These are phyloP conservation scores for bread wheat (Triticum aestivum) DNA, from an alignment of 176 grass and related monocot species.

Conservation along the genomic window DNA sequence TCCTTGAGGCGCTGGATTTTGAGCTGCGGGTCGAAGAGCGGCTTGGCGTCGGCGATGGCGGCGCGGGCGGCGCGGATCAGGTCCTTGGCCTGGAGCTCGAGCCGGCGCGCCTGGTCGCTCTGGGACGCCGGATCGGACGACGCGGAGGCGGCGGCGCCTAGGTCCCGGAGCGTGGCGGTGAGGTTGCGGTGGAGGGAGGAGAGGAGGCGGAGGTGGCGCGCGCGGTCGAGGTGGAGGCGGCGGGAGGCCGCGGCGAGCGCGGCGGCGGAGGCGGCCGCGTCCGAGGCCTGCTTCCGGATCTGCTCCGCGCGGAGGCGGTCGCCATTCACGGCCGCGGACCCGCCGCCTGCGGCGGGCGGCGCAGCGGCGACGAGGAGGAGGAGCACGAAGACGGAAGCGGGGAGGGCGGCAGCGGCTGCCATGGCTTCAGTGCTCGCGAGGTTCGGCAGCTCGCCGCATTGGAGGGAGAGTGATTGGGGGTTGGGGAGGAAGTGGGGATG, in stretches of 20 bases:
- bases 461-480: neutral
- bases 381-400: neutral
- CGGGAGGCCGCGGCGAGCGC: constrained; percentile 61
- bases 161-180: constrained; percentile 57
- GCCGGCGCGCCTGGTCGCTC: constrained; percentile 14
- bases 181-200: constrained; percentile 81
- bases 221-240: constrained; percentile 65
- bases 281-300: constrained; percentile 77
- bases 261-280: constrained; percentile 48
- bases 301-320: constrained; percentile 57
- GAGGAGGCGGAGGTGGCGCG: constrained; percentile 74
- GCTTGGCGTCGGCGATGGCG: constrained; percentile 77
- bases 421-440: constrained; percentile 31
- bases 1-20: constrained; percentile 99
- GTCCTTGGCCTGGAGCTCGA: constrained; percentile 76
- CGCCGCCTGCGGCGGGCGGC: neutral
- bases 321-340: constrained; percentile 36
- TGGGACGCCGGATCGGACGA: neutral
- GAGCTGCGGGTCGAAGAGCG: constrained; percentile 93
- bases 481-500: constrained; percentile 8
- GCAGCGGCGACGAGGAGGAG: constrained; percentile 16
- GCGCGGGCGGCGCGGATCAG: constrained; percentile 78
- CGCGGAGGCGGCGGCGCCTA: constrained; percentile 19
- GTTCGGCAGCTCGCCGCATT: constrained; percentile 16
- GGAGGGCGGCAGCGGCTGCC: neutral